These are phyloP conservation scores for Debaryomyces psychrophilus DNA, from an alignment of 1,139 yeast genomes.

Conservation along the genomic window DNA sequence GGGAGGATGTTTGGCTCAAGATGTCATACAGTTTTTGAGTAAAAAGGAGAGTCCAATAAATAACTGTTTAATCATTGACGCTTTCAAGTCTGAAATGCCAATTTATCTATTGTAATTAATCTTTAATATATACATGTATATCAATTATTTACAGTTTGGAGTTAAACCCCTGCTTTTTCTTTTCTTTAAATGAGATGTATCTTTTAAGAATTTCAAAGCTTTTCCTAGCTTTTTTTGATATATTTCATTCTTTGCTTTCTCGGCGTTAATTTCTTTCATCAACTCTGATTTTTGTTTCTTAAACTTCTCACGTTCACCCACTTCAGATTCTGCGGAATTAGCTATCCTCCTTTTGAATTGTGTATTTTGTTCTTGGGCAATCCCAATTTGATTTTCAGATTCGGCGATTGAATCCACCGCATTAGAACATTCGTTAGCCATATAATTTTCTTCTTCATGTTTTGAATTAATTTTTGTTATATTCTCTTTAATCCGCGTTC, in stretches of 20 bases:
- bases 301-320: slow-evolving; percentile 27
- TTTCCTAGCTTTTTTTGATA: slow-evolving; percentile 36
- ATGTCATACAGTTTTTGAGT: slow-evolving; percentile 80
- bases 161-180: slow-evolving; percentile 47
- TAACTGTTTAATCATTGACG: slow-evolving; percentile 78
- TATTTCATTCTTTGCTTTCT: slow-evolving; percentile 26
- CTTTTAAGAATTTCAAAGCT: slow-evolving; percentile 40
- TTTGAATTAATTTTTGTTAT: slow-evolving; percentile 39
- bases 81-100: slow-evolving; percentile 72
- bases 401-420: slow-evolving; percentile 61
- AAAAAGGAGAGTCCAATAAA: slow-evolving; percentile 80
- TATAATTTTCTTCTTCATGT: slow-evolving; percentile 63
- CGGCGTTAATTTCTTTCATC: slow-evolving; percentile 28
- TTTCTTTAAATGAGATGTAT: slow-evolving; percentile 48
- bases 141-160: slow-evolving; percentile 27
- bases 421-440: slow-evolving; percentile 63
- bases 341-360: slow-evolving; percentile 34
- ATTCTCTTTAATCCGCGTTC: slow-evolving; percentile 42
- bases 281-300: slow-evolving; percentile 26
- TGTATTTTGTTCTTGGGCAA: slow-evolving; percentile 30
- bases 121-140: background rate
- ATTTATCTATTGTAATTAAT: slow-evolving; percentile 52
- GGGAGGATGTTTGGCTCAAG: slow-evolving; percentile 92
- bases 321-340: slow-evolving; percentile 27
- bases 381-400: slow-evolving; percentile 45